Evolutionary conservation across 257 asterid species (phyloP), one percentile per base, ranked within the genome.

Genomic region (Lithospermum erythrorhizon): DNA sequence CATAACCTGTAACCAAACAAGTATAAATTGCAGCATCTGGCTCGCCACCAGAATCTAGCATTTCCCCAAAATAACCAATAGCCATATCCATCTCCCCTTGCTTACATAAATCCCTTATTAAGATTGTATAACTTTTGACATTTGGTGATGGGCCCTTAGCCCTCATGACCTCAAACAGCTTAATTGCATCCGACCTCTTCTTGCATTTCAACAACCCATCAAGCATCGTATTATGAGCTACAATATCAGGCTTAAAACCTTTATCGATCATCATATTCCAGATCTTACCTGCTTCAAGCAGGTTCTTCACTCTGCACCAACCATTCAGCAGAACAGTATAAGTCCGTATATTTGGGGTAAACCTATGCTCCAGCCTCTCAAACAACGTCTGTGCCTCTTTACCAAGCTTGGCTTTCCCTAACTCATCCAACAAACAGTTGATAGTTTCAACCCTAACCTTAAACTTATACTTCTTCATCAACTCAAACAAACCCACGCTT

Each of bases 201-300:
- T 71, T 61, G 68, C 88, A 55, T 77, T 74, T 81, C 61, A 86
- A 73, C 73, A 91, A 67, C 69, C 96, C 95, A 67, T 82, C 89
- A 51, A 91, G 76, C 98, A 88, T 89, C 22, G 73, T 78, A 73
- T 83, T 93, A 58, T 93, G 97, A 20, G 95, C 89, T 66, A 89
- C 76, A 29, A 78, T 63, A 64, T 89, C 97, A 0, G 95, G 99
- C 63, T 82, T 81, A 64, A 89, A 72, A 1, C 96, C 95, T 19
- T 74, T 66, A 48, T 93, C 95, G 49, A 93, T 80, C 94, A 93
- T 87, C 74, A 23, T 64, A 78, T 91, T 91, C 98, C 98, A 88
- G 3, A 76, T 70, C 80, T 76, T 82, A 55, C 94, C 96, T 7
- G 90, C 96, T 65, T 86, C 96, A 75, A 82, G 68, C 79, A 91